These are phyloP conservation scores for Umbilicus rupestris DNA, from an alignment of 164 flowering plant species.

Conservation along the genomic window DNA sequence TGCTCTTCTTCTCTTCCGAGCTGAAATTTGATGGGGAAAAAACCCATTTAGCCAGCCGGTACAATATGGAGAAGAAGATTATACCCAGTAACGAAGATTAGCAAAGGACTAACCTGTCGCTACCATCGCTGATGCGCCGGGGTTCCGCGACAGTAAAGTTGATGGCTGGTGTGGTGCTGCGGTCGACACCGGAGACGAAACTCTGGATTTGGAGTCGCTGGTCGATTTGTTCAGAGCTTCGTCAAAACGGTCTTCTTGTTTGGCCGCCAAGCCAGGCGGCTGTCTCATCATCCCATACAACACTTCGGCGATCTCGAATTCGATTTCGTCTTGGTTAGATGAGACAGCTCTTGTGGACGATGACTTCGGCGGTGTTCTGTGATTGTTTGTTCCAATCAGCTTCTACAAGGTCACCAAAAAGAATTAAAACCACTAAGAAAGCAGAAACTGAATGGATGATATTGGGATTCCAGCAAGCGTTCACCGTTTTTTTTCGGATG, in stretches of 20 bases:
- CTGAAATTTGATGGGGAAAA: slow-evolving; percentile 57
- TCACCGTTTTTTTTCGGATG: slow-evolving; percentile 55
- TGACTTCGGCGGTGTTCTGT: slow-evolving; percentile 47
- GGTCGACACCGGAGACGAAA: slow-evolving; percentile 51
- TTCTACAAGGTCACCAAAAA: slow-evolving; percentile 35
- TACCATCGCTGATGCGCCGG: slow-evolving; percentile 32
- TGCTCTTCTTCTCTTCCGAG: slow-evolving; percentile 90
- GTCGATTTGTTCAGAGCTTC: slow-evolving; percentile 27
- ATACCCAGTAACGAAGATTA: not conserved
- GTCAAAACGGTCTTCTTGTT: slow-evolving; percentile 26
- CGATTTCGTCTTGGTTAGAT: slow-evolving; percentile 72
- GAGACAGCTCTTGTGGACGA: slow-evolving; percentile 38
- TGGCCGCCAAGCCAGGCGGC: slow-evolving; percentile 53
- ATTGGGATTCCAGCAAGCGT: not conserved
- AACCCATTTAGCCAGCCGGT: not conserved
- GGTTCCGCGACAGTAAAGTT: slow-evolving; percentile 22
- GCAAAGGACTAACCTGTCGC: slow-evolving; percentile 41
- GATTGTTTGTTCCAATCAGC: slow-evolving; percentile 45
- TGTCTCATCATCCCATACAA: slow-evolving; percentile 79
- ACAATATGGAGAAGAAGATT: not conserved
- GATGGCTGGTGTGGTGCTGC: slow-evolving; percentile 19
- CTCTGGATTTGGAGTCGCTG: slow-evolving; percentile 50
- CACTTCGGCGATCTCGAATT: slow-evolving; percentile 94
- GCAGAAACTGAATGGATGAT: not conserved
- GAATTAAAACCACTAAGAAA: not conserved